Evolutionary conservation across 768 basidiomycete genomes (phyloP).

Genomic region (Mycena indigotica): DNA sequence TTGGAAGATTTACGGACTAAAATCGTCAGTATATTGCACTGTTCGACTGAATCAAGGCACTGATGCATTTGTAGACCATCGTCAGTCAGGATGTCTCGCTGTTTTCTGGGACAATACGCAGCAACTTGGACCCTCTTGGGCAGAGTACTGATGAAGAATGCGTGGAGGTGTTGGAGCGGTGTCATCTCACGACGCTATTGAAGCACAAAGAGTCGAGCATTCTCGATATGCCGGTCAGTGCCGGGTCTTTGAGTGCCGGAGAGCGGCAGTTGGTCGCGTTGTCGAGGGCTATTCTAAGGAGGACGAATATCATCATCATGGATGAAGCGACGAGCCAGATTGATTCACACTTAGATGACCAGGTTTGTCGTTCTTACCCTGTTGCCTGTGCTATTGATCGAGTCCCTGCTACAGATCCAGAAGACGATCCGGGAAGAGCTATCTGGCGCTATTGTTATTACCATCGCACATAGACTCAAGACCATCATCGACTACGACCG

Average conservation of each 20-base stretch:
- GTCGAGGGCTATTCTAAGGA: constrained; percentile 66
- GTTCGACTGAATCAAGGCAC: not conserved
- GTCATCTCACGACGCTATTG: constrained; percentile 56
- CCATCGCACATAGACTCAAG: constrained; percentile 79
- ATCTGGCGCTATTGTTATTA: constrained; percentile 70
- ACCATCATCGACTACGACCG: constrained; percentile 79
- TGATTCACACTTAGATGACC: constrained; percentile 68
- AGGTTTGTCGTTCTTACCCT: constrained; percentile 44
- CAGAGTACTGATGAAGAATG: constrained; percentile 63
- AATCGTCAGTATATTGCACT: constrained; percentile 43
- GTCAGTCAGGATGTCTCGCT: constrained; percentile 76
- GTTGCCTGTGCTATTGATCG: not conserved
- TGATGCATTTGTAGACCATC: constrained; percentile 51
- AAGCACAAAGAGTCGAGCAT: constrained; percentile 38
- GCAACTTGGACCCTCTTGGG: constrained; percentile 71
- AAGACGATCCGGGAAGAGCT: constrained; percentile 75
- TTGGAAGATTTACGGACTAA: constrained; percentile 68
- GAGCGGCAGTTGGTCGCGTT: constrained; percentile 76
- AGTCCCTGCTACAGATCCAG: constrained; percentile 55
- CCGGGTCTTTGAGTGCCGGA: constrained; percentile 71
- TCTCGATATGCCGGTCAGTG: constrained; percentile 66
- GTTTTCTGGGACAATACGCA: constrained; percentile 71
- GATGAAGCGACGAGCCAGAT: constrained; percentile 82
- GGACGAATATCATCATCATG: constrained; percentile 70
- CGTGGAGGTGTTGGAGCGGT: constrained; percentile 63